Evolutionary conservation across 805 yeast genomes (phyloP).

Genomic region (Pichia phayaonensis): DNA sequence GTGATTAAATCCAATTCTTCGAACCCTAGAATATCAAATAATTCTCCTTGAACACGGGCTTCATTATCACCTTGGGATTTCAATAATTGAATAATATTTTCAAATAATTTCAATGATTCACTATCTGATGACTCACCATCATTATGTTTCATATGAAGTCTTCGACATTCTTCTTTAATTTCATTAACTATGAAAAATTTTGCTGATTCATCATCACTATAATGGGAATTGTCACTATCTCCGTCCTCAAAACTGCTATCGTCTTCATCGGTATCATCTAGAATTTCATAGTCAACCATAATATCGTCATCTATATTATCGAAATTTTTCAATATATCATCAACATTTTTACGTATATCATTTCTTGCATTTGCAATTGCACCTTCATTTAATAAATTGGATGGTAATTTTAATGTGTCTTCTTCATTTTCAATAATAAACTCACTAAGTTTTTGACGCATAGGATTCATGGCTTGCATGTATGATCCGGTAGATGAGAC

Average conservation of each 20-base stretch:
- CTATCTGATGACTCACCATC: conserved; percentile 10
- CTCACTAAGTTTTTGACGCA: conserved; percentile 42
- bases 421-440: conserved; percentile 25
- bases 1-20: conserved; percentile 79
- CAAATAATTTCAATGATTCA: conserved; percentile 15
- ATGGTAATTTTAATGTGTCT: conserved; percentile 20
- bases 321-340: conserved; percentile 25
- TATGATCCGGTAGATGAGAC: conserved; percentile 65
- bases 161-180: conserved; percentile 17
- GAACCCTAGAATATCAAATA: conserved; percentile 78
- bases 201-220: conserved; percentile 6
- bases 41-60: conserved; percentile 57
- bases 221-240: conserved; percentile 4
- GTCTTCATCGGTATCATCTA: conserved; percentile 1
- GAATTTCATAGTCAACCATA: conserved; percentile 10
- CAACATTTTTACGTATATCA: conserved; percentile 20
- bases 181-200: conserved; percentile 14
- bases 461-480: conserved; percentile 70
- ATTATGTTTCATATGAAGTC: conserved; percentile 24
- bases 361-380: conserved; percentile 16
- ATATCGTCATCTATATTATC: conserved; percentile 23
- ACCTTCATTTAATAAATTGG: conserved; percentile 27
- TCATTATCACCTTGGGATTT: conserved; percentile 33
- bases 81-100: conserved; percentile 28
- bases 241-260: conserved; percentile 1